Conservation (phyloP, 2,329 filamentous ascomycete genomes). For the Cercospora zeae-maydis region DNA sequence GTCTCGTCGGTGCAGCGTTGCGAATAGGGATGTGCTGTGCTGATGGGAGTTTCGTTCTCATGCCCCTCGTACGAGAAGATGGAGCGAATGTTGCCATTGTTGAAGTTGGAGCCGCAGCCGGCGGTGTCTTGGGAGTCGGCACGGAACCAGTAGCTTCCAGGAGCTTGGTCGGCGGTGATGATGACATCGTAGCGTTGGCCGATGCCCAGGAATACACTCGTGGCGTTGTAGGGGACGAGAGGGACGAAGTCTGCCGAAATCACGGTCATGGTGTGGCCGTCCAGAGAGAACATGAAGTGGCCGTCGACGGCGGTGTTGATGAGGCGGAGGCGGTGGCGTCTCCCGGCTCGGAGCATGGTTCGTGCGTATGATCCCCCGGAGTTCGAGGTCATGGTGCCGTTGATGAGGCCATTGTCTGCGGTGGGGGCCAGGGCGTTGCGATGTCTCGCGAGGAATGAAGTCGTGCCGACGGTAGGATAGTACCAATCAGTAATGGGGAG, state of each 20-base stretch:
- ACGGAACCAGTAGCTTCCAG: constrained; percentile 39
- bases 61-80: constrained; percentile 43
- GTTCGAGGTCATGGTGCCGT: constrained; percentile 41
- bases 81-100: constrained; percentile 33
- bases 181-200: constrained; percentile 44
- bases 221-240: constrained; percentile 32
- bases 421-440: constrained; percentile 33
- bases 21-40: constrained; percentile 34
- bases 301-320: constrained; percentile 48
- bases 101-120: constrained; percentile 35
- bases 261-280: constrained; percentile 37
- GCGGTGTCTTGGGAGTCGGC: constrained; percentile 30
- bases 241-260: constrained; percentile 40
- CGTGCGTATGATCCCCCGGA: constrained; percentile 30
- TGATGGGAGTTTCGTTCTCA: constrained; percentile 30
- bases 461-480: constrained; percentile 30
- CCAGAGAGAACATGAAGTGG: constrained; percentile 42
- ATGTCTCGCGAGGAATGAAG: constrained; percentile 33
- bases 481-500: constrained; percentile 61
- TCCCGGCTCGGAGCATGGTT: constrained; percentile 38
- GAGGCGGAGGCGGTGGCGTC: constrained; percentile 44
- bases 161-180: constrained; percentile 37
- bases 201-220: constrained; percentile 37
- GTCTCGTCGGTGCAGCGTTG: constrained; percentile 44
- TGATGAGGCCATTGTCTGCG: constrained; percentile 52